Evolutionary conservation across 192 early-diverging fungal species (phyloP).

Genomic region (Linnemannia exigua): DNA sequence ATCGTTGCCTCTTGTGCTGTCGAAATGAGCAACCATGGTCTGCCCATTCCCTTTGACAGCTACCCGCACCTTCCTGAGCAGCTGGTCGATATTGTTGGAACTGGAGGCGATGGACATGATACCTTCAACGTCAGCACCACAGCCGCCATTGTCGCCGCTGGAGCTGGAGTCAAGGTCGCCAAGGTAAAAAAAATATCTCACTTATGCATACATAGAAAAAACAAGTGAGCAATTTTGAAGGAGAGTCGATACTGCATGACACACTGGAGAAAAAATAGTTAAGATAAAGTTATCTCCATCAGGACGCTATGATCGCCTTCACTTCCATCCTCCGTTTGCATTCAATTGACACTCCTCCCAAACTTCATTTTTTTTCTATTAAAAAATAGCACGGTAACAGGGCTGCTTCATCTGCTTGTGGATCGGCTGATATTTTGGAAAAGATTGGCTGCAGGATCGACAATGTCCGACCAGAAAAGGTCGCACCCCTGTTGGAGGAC

Average conservation of each 20-base stretch:
- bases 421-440: conserved; percentile 96
- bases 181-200: conserved; percentile 72
- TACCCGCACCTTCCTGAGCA: conserved; percentile 60
- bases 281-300: conserved; percentile 9
- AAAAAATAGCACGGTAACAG: conserved; percentile 88
- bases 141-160: conserved; percentile 90
- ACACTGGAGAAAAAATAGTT: conserved; percentile 10
- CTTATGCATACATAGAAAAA: no score
- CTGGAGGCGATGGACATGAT: conserved; percentile 98
- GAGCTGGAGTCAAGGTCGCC: conserved; percentile 89
- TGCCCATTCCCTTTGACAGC: conserved; percentile 66
- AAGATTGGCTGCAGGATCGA: conserved; percentile 81
- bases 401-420: conserved; percentile 90
- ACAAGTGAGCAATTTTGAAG: not conserved
- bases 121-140: conserved; percentile 99
- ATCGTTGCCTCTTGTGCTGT: conserved; percentile 85
- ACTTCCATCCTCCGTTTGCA: not conserved
- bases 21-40: conserved; percentile 80
- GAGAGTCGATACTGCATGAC: not conserved
- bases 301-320: conserved; percentile 1
- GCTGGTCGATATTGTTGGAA: conserved; percentile 95
- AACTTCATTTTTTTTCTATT: conserved; percentile 14
- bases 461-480: conserved; percentile 73
- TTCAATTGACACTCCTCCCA: conserved; percentile 8
- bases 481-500: conserved; percentile 73